These are phyloP conservation scores for Pythium volutum DNA, from an alignment of 352 stramenopile genomes.

Conservation along the genomic window DNA sequence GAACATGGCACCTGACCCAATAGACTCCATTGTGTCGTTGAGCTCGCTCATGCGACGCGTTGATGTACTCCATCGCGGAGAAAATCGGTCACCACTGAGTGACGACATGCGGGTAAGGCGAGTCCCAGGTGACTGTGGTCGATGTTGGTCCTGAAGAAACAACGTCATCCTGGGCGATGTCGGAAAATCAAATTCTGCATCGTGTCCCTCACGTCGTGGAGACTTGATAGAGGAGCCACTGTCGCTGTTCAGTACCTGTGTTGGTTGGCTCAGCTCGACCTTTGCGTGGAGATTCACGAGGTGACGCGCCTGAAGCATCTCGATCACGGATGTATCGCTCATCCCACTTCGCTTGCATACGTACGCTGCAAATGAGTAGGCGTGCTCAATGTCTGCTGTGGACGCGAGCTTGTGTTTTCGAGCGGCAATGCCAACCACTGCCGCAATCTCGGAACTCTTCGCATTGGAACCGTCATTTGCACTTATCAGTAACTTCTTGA, in stretches of 20 bases:
- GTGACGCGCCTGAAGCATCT: constrained; percentile 84
- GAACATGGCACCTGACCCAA: constrained; percentile 18
- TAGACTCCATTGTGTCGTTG: constrained; percentile 29
- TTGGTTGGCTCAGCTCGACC: constrained; percentile 29
- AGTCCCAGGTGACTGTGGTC: neutral
- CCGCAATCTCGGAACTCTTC: neutral
- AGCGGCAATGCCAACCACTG: constrained; percentile 16
- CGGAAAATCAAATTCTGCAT: constrained; percentile 2
- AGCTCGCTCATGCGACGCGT: constrained; percentile 61
- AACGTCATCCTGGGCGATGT: constrained; percentile 28
- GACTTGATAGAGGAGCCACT: neutral
- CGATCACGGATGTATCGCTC: constrained; percentile 77
- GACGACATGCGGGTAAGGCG: constrained; percentile 9
- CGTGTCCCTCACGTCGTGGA: neutral
- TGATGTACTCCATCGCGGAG: constrained; percentile 32
- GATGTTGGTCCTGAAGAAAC: constrained; percentile 10
- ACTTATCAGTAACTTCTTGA: constrained; percentile 34
- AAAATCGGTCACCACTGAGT: constrained; percentile 6
- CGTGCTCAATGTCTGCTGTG: constrained; percentile 77
- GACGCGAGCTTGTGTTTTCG: constrained; percentile 36
- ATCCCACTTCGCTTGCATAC: constrained; percentile 81
- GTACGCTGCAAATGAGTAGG: constrained; percentile 78
- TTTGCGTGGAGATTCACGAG: constrained; percentile 74
- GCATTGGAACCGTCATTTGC: constrained; percentile 1
- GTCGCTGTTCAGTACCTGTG: neutral